Evolutionary conservation across 2,329 filamentous ascomycete genomes (phyloP).

Genomic region (Pseudopyrenochaeta lycopersici): DNA sequence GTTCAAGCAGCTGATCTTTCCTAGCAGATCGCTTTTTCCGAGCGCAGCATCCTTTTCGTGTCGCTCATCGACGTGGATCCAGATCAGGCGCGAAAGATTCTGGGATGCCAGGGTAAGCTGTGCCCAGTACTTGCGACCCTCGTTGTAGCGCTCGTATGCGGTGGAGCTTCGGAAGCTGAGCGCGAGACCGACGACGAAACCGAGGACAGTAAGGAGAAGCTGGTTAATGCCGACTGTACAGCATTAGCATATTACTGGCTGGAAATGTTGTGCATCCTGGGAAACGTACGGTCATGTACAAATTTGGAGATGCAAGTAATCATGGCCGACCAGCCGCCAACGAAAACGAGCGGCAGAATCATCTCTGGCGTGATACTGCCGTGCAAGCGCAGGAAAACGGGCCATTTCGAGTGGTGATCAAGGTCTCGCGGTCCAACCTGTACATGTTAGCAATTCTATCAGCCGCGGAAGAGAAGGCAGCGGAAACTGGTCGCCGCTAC

Average conservation of each 20-base stretch:
- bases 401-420: constrained; percentile 78
- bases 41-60: constrained; percentile 54
- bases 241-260: constrained; percentile 25
- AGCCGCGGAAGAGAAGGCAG: constrained; percentile 21
- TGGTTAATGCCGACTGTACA: constrained; percentile 66
- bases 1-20: constrained; percentile 73
- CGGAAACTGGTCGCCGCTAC: constrained; percentile 6
- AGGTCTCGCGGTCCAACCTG: constrained; percentile 70
- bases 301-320: constrained; percentile 64
- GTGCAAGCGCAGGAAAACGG: constrained; percentile 76
- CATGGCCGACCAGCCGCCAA: constrained; percentile 71
- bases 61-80: constrained; percentile 77
- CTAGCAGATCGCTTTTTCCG: constrained; percentile 72
- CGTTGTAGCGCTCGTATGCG: constrained; percentile 73
- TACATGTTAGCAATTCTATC: constrained; percentile 12
- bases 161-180: constrained; percentile 79
- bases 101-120: constrained; percentile 64
- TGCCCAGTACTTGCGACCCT: constrained; percentile 71
- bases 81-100: constrained; percentile 77
- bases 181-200: constrained; percentile 81
- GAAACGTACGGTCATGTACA: constrained; percentile 44
- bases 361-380: constrained; percentile 78
- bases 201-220: constrained; percentile 76
- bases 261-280: not conserved
- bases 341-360: constrained; percentile 71